Base-by-base conservation (phyloP, 345 rosid genomes). In the Eucalyptus camaldulensis region DNA sequence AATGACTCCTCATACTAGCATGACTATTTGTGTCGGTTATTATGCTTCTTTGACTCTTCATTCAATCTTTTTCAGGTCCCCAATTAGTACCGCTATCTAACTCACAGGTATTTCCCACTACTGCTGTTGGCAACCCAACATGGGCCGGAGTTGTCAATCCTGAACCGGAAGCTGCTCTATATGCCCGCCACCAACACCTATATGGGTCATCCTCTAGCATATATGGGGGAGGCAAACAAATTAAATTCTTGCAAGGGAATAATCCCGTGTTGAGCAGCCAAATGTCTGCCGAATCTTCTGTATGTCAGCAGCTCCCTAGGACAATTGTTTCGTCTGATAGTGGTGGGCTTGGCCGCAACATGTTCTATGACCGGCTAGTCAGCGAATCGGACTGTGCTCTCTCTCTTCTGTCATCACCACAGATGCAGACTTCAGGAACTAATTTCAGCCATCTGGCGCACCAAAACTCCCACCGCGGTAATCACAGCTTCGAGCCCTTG, bases 351-450 rank as follows among this genome's bases (percentile, higher is more conserved):
- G 88, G 94, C 89, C 87, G 92, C 90, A 88, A 87, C 86, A 88
- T 91, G 90, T 93, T 92, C 88, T 89, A 89, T 92, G 95, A 91
- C 91, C 92, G 95, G 92, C 33, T 87, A 83, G 93, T 88, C 89
- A 90, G 56, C 45, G 93, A 94, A 91, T 93, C 96, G 40, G 96
- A 95, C 88, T 96, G 98, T 93, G 98, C 98, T 96, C 97, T 94
- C 98, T 96, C 98, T 96, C 98, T 96, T 94, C 98, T 96, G 97
- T 93, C 95, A 93, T 94, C 96, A 89, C 92, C 95, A 40, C 89
- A 88, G 87, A 87, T 90, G 80, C 95, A 90, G 90, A 88, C 90
- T 88, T 88, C 91, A 47, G 91, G 91, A 81, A 90, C 90, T 86
- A 92, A 87, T 87, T 87, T 76, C 47, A 22, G 85, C 85, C 24